Evolutionary conservation across 2,329 filamentous ascomycete genomes (phyloP).

Genomic region (Westerdykella aurantiaca): DNA sequence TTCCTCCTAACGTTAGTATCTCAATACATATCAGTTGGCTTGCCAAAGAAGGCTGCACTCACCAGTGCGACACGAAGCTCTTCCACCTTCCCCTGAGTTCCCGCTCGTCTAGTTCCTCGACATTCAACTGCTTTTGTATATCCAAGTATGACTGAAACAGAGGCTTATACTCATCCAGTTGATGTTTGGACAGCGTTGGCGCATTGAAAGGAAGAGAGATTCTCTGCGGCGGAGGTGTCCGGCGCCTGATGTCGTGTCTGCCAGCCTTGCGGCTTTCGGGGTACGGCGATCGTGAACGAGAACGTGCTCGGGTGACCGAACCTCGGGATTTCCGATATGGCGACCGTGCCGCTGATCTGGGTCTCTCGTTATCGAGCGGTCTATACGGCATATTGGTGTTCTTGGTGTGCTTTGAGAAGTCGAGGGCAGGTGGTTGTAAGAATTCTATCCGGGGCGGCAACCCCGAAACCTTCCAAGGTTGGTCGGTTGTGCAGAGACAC

Average conservation of each 20-base stretch:
- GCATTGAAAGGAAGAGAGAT: slow-evolving; percentile 58
- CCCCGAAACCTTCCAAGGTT: too few species aligned
- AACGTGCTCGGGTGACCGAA: slow-evolving; percentile 13
- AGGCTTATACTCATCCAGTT: slow-evolving; percentile 60
- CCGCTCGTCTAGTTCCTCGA: slow-evolving; percentile 64
- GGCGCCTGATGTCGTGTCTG: slow-evolving; percentile 20
- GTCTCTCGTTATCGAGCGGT: too few species aligned
- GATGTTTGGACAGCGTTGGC: slow-evolving; percentile 60
- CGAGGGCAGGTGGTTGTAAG: too few species aligned
- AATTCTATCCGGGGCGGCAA: too few species aligned
- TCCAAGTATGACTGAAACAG: slow-evolving; percentile 82
- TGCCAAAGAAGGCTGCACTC: slow-evolving; percentile 22
- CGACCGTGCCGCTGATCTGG: slow-evolving; percentile 31
- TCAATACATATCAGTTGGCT: neutral
- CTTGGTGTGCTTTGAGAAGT: too few species aligned
- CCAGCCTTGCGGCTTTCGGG: slow-evolving; percentile 16
- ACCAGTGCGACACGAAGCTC: slow-evolving; percentile 86
- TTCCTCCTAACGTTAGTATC: slow-evolving; percentile 61
- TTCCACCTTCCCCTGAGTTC: slow-evolving; percentile 85
- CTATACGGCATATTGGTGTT: too few species aligned
- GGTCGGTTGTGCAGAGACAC: too few species aligned
- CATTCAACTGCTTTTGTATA: slow-evolving; percentile 71
- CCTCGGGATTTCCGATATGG: slow-evolving; percentile 33
- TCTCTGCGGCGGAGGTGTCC: slow-evolving; percentile 22
- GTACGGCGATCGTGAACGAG: slow-evolving; percentile 27